Evolutionary conservation across 1,139 yeast species (phyloP).

Genomic region (Candida sp.): DNA sequence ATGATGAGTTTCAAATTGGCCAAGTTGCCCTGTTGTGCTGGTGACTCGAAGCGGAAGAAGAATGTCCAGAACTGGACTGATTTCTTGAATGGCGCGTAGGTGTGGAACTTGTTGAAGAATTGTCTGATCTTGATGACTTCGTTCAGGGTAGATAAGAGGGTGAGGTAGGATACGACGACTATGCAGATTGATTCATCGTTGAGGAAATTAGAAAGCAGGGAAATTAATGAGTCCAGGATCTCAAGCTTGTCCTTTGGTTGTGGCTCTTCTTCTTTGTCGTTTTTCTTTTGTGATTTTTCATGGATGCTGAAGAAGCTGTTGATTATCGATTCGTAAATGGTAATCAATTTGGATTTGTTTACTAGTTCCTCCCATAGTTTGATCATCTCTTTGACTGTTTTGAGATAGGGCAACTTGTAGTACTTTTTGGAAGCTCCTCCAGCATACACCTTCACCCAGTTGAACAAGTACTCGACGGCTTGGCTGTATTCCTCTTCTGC

Average conservation of each 20-base stretch:
- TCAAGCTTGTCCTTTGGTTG: background rate
- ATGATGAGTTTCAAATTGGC: constrained; percentile 47
- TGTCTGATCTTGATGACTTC: constrained; percentile 11
- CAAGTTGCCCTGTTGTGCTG: constrained; percentile 36
- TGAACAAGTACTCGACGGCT: constrained; percentile 33
- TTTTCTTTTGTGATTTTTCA: constrained; percentile 10
- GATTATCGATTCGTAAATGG: constrained; percentile 21
- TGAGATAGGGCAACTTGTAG: constrained; percentile 14
- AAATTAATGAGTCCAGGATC: constrained; percentile 12
- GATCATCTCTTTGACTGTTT: constrained; percentile 23
- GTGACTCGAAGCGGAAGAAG: constrained; percentile 55
- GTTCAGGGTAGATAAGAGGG: constrained; percentile 8
- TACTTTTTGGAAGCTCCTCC: constrained; percentile 20
- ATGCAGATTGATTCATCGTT: constrained; percentile 38
- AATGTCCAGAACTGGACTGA: constrained; percentile 60
- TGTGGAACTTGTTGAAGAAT: constrained; percentile 45
- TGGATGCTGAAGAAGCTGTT: constrained; percentile 21
- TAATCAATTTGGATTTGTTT: constrained; percentile 7
- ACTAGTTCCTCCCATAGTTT: constrained; percentile 21
- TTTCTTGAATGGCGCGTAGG: constrained; percentile 34
- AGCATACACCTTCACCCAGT: constrained; percentile 25
- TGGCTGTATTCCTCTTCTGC: constrained; percentile 20
- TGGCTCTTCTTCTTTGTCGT: constrained; percentile 6
- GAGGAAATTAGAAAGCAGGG: constrained; percentile 19
- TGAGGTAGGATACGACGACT: constrained; percentile 25